Percentiles rank a stretch among this genome's conserved stretches.
These are phyloP conservation scores for Fusarium sp. DNA, from an alignment of 2,329 filamentous ascomycete genomes.

Conservation along the genomic window DNA sequence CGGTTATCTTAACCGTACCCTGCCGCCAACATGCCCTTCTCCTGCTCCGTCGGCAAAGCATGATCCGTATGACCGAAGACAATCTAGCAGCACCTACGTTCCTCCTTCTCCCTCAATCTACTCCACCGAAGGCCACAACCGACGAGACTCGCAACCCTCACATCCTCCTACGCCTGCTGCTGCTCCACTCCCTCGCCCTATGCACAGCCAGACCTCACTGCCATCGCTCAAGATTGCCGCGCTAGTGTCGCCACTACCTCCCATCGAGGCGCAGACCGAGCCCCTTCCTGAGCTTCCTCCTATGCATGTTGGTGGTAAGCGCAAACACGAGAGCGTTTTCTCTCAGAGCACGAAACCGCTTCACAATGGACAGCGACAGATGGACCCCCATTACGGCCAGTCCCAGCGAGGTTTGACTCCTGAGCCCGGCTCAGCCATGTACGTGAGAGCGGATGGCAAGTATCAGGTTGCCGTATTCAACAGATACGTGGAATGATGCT, in stretches of 20 bases:
- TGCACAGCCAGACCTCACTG: conserved; percentile 44
- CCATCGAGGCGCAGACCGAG: conserved; percentile 52
- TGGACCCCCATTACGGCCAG: conserved; percentile 48
- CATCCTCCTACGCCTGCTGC: conserved; percentile 45
- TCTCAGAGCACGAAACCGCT: conserved; percentile 48
- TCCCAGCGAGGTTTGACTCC: conserved; percentile 41
- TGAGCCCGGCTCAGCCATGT: conserved; percentile 49
- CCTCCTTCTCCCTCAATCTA: conserved; percentile 54
- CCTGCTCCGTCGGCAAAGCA: conserved; percentile 48
- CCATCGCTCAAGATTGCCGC: conserved; percentile 54
- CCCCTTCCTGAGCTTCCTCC: conserved; percentile 43
- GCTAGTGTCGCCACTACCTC: conserved; percentile 50
- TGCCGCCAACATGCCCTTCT: conserved; percentile 48
- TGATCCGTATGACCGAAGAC: conserved; percentile 54
- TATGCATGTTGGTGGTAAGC: conserved; percentile 50
- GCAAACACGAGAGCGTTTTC: conserved; percentile 53
- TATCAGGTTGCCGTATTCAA: conserved; percentile 48
- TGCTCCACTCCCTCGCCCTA: conserved; percentile 42
- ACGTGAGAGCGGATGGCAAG: conserved; percentile 52
- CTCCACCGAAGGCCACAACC: conserved; percentile 45
- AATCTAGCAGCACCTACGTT: conserved; percentile 50
- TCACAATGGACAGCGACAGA: conserved; percentile 53
- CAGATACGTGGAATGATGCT: conserved; percentile 37
- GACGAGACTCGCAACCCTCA: conserved; percentile 48
- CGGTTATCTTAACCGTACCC: conserved; percentile 45